A percentile compares a stretch with the other conserved stretches of the same genome.
These are phyloP conservation scores for Macadamia integrifolia DNA, from an alignment of 164 flowering plant species.

Conservation along the genomic window DNA sequence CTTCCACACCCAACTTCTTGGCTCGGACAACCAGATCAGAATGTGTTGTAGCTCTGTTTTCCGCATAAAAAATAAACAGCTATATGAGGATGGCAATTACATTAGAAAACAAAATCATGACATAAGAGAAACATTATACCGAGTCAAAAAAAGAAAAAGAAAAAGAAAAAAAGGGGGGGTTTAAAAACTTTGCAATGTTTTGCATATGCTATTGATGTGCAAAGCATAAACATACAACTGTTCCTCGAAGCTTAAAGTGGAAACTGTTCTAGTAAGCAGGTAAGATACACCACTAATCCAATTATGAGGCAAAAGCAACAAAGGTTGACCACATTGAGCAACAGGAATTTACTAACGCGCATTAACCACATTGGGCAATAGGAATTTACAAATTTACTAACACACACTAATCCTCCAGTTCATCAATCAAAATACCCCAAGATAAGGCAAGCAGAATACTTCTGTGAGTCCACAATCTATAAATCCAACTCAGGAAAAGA, in stretches of 20 bases:
- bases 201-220: neutral
- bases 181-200: neutral
- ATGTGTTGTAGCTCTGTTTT: slow-evolving; percentile 86
- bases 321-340: no score
- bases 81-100: neutral
- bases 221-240: neutral
- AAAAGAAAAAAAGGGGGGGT: no score
- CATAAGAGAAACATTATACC: neutral
- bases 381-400: no score
- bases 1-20: slow-evolving; percentile 67
- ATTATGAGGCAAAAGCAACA: no score
- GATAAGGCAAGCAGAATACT: no score
- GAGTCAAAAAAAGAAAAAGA: neutral
- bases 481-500: neutral
- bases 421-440: no score
- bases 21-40: slow-evolving; percentile 90
- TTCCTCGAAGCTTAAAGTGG: neutral
- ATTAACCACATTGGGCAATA: no score
- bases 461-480: no score
- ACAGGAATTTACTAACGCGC: no score
- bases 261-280: no score
- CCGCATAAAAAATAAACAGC: slow-evolving; percentile 3
- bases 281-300: no score
- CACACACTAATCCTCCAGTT: no score
- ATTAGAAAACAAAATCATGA: neutral